Evolutionary conservation across 2,329 filamentous ascomycete species (phyloP), one percentile per base, ranked within the genome.

Genomic region (Massarina eburnea): DNA sequence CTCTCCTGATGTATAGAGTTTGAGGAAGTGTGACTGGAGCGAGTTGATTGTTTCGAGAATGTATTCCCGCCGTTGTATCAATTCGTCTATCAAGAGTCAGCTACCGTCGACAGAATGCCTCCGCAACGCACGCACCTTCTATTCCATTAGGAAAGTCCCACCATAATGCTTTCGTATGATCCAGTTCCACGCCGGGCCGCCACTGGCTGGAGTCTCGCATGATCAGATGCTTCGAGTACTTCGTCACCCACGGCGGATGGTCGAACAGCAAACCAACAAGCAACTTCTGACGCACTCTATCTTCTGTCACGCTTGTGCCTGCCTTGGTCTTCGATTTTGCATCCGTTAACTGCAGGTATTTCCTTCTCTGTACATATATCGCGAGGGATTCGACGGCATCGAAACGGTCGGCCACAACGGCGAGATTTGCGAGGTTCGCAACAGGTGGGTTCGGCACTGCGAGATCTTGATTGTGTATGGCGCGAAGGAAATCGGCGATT

Each of bases 361-460:
- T 75, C 57, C 70, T 74, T 41, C 64, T 65, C 38, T 74, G 75
- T 15, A 86, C 66, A 51, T 82, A 81, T 37, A 72, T 73, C 8
- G 79, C 74, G 1, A 89, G 76, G 9, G 74, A 64, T 2, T 74
- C 65, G 2, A 82, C 70, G 48, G 84, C 86, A 69, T 86, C 84
- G 67, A 89, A 91, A 35, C 85, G 81, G 66, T 91, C 88, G 8
- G 86, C 85, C 45, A 89, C 78, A 41, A 89, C 78, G 32, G 85
- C 82, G 32, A 91, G 72, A 1, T 85, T 86, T 12, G 83, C 80
- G 9, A 88, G 74, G 53, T 86, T 86, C 6, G 80, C 71, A 52
- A 88, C 77, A 14, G 78, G 79, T 17, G 78, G 73, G 1, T 62
- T 67, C 2, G 66, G 41, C 4, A 64, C 68, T 8, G 53, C 69